A percentile compares a stretch with the other conserved stretches of the same genome.
Conservation (phyloP, 202 grass and related monocot species). For the Brachypodium distachyon region DNA sequence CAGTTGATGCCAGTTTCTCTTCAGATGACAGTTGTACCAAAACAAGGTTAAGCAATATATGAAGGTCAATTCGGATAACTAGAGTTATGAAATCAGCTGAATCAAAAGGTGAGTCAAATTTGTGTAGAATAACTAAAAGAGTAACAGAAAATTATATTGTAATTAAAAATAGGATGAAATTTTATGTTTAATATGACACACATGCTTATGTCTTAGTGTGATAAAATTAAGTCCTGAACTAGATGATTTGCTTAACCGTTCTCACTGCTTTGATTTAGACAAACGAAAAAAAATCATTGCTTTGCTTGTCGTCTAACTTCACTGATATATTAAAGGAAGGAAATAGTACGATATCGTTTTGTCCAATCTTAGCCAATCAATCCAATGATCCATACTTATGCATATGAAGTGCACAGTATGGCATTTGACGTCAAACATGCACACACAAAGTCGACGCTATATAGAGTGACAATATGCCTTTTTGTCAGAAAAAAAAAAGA, state of each 20-base stretch:
- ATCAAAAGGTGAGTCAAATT: not conserved
- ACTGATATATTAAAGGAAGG: not conserved
- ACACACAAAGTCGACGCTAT: not conserved
- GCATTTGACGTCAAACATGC: not conserved
- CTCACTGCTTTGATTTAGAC: not conserved
- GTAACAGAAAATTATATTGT: not conserved
- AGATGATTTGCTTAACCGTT: not conserved
- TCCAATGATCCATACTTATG: not conserved
- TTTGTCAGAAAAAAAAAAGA: not conserved
- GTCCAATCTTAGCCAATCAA: not conserved
- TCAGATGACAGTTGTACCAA: not conserved
- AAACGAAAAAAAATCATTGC: not conserved
- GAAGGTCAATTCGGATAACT: not conserved
- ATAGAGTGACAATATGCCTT: not conserved
- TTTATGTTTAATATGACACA: not conserved
- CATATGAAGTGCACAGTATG: not conserved
- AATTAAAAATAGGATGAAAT: not conserved
- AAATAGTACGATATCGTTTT: not conserved
- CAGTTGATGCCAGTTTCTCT: not conserved
- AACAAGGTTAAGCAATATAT: not conserved
- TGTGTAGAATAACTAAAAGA: not conserved
- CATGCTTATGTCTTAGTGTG: not conserved
- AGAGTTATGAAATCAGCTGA: slow-evolving; percentile 36
- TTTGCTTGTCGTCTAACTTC: no score
- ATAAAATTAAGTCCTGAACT: not conserved